Evolutionary conservation across 805 yeast species (phyloP).

Genomic region (Starmerella apicola): DNA sequence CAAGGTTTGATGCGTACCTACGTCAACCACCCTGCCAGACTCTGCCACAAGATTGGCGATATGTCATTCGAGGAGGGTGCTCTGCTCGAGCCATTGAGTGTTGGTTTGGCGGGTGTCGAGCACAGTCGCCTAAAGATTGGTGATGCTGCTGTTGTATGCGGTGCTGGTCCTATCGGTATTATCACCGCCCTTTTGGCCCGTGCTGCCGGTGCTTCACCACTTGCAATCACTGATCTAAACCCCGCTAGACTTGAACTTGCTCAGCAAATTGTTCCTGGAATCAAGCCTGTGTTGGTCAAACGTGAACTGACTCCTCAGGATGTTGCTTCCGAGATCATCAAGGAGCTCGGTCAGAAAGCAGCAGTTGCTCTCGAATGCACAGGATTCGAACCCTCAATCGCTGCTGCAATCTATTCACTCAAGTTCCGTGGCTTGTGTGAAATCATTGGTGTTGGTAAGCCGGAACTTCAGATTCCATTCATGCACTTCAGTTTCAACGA

Average conservation of each 20-base stretch:
- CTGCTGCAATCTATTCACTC: slow-evolving; percentile 36
- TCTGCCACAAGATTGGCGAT: slow-evolving; percentile 29
- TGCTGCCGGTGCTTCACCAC: slow-evolving; percentile 43
- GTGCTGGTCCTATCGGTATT: slow-evolving; percentile 52
- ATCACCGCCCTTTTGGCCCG: slow-evolving; percentile 37
- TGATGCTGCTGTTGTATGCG: slow-evolving; percentile 37
- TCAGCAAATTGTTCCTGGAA: slow-evolving; percentile 34
- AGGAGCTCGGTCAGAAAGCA: slow-evolving; percentile 35
- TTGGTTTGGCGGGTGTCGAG: slow-evolving; percentile 41
- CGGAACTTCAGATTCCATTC: slow-evolving; percentile 39
- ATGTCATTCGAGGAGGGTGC: slow-evolving; percentile 45
- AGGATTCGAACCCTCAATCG: slow-evolving; percentile 39
- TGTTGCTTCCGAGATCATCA: slow-evolving; percentile 23
- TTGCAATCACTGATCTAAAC: slow-evolving; percentile 39
- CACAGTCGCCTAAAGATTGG: slow-evolving; percentile 39
- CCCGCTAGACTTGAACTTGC: slow-evolving; percentile 37
- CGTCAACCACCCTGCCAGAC: slow-evolving; percentile 29
- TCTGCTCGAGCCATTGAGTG: slow-evolving; percentile 42
- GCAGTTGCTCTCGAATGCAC: slow-evolving; percentile 42
- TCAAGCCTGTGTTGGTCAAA: slow-evolving; percentile 35
- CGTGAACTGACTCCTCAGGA: slow-evolving; percentile 31
- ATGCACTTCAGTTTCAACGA: slow-evolving; percentile 44
- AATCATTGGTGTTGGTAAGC: slow-evolving; percentile 43
- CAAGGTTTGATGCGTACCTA: slow-evolving; percentile 28
- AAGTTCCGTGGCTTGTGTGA: slow-evolving; percentile 38